Evolutionary conservation across 2,329 filamentous ascomycete species (phyloP).

Genomic region (Alternaria consortialis): DNA sequence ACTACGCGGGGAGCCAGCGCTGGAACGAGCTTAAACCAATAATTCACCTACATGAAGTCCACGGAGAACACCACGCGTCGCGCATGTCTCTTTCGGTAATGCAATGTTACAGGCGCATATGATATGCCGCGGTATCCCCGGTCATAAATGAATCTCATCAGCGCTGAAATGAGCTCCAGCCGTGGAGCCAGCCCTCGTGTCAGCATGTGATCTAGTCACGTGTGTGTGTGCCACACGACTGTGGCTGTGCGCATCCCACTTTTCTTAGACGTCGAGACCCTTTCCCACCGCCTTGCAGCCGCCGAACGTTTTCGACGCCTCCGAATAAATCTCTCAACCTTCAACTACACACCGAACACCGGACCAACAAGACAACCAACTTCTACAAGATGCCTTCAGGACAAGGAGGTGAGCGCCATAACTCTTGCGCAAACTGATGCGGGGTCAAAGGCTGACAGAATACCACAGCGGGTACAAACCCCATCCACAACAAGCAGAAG

Average conservation of each 20-base stretch:
- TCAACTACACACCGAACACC: conserved; percentile 13
- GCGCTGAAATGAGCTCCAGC: conserved; percentile 3
- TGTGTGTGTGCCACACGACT: background rate
- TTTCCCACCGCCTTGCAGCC: conserved; percentile 32
- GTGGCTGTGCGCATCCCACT: conserved; percentile 25
- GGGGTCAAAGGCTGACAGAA: conserved; percentile 34
- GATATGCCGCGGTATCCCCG: background rate
- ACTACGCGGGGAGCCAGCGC: background rate
- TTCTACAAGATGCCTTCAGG: conserved; percentile 59
- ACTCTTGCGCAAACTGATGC: conserved; percentile 5
- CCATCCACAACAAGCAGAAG: conserved; percentile 76
- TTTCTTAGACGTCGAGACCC: conserved; percentile 24
- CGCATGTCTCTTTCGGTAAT: conserved; percentile 1
- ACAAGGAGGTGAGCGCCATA: conserved; percentile 55
- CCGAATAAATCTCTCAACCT: conserved; percentile 17
- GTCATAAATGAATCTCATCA: background rate
- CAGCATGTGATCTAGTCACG: conserved; percentile 1
- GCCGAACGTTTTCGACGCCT: conserved; percentile 25
- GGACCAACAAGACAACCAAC: background rate
- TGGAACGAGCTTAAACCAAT: conserved; percentile 11
- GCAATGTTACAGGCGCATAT: background rate
- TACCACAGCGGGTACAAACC: conserved; percentile 59
- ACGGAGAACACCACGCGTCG: background rate
- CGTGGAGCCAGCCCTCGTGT: background rate
- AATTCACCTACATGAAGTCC: background rate